phyloP scores from a whole-genome alignment of 192 early-diverging fungal genomes.

The Linnemannia schmuckeri region DNA sequence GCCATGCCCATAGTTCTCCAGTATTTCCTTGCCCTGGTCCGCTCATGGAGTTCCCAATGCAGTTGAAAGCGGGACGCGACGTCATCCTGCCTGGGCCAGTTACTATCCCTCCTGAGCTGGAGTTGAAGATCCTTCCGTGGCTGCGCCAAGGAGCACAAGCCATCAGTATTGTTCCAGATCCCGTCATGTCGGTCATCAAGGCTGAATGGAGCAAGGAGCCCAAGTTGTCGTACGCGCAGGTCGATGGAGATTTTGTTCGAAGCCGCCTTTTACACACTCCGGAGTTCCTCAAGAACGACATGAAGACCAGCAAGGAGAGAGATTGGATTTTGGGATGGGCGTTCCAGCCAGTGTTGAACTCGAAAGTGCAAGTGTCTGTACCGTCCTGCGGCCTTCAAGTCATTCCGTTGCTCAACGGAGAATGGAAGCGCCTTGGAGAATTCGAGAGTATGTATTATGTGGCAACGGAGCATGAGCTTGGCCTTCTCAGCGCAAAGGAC shows the following conservation, averaged over 20 bases:
- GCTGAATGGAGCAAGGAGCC: conserved; percentile 3
- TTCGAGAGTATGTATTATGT: no score
- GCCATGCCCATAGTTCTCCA: not conserved
- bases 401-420: conserved; percentile 16
- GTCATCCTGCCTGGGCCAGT: not conserved
- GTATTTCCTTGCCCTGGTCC: not conserved
- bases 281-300: no score
- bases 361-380: not conserved
- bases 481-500: not conserved
- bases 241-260: conserved; percentile 9
- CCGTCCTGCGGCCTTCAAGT: not conserved
- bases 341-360: not conserved
- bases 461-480: no score
- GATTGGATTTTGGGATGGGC: conserved; percentile 11
- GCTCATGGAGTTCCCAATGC: not conserved
- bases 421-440: not conserved
- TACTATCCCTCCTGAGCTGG: not conserved
- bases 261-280: not conserved
- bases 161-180: no score
- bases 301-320: not conserved
- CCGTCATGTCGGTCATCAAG: not conserved
- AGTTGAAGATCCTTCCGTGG: not conserved
- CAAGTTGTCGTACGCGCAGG: not conserved
- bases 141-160: not conserved
- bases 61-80: not conserved